Evolutionary conservation across 73 alveolate species (phyloP).

Genomic region (Paramecium biaurelia): DNA sequence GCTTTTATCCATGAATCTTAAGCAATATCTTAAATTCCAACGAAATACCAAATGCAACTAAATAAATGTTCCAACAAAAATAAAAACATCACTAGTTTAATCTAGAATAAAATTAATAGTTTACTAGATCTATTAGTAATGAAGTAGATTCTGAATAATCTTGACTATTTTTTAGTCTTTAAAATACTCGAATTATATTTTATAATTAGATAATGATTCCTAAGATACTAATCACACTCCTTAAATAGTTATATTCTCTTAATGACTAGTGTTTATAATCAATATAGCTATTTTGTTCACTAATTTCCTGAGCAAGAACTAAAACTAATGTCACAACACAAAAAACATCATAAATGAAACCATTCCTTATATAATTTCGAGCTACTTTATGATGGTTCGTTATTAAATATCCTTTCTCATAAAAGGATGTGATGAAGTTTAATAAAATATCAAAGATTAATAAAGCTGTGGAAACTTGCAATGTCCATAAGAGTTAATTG

Average conservation of each 20-base stretch:
- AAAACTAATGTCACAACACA: not conserved
- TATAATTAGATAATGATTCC: slow-evolving; percentile 19
- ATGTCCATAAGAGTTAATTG: slow-evolving; percentile 9
- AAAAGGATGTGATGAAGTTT: not conserved
- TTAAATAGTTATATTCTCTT: not conserved
- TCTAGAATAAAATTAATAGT: not conserved
- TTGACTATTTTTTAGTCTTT: not conserved
- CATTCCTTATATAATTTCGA: not conserved
- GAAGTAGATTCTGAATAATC: slow-evolving; percentile 37
- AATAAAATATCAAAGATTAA: not conserved
- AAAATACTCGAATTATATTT: slow-evolving; percentile 21
- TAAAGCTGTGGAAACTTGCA: not conserved
- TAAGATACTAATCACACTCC: not conserved
- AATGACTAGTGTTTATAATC: not conserved
- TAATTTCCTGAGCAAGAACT: not conserved
- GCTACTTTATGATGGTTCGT: slow-evolving; percentile 1
- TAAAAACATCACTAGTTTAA: slow-evolving; percentile 29
- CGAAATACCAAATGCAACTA: slow-evolving; percentile 33
- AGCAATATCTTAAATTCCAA: not conserved
- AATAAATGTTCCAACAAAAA: slow-evolving; percentile 17
- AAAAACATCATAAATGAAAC: slow-evolving; percentile 33
- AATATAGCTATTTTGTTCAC: not conserved
- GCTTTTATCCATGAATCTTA: not conserved
- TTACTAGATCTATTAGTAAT: slow-evolving; percentile 13
- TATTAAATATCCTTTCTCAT: slow-evolving; percentile 30